phyloP scores from a whole-genome alignment of 108 stramenopile genomes.

The Cyclotella distinguenda region DNA sequence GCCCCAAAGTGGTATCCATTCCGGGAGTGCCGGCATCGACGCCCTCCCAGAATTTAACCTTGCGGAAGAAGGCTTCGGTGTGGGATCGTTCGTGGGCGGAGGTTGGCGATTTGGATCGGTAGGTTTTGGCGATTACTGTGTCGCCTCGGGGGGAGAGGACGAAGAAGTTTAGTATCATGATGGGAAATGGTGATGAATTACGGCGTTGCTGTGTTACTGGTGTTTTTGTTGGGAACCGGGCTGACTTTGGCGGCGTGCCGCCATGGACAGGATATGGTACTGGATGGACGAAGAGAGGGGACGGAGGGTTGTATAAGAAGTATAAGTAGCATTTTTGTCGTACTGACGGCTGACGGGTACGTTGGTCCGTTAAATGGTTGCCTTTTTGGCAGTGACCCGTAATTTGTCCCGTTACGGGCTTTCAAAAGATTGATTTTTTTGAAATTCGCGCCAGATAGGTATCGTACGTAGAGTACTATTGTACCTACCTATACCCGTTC shows the following conservation, averaged over 20 bases:
- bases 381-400: no score
- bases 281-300: no score
- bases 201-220: background rate
- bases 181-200: background rate
- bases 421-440: no score
- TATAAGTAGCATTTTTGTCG: no score
- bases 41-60: slow-evolving; percentile 96
- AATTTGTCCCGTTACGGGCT: no score
- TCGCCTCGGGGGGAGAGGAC: slow-evolving; percentile 98
- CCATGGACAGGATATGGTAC: no score
- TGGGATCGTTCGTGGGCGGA: slow-evolving; percentile 84
- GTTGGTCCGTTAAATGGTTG: no score
- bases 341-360: no score
- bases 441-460: no score
- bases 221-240: background rate
- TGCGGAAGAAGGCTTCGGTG: slow-evolving; percentile 95
- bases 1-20: slow-evolving; percentile 37
- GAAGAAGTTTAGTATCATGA: slow-evolving; percentile 94
- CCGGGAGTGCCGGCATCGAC: slow-evolving; percentile 43
- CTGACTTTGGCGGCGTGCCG: background rate
- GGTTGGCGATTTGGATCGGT: slow-evolving; percentile 72
- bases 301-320: no score
- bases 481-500: no score
- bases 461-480: no score
- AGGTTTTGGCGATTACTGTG: slow-evolving; percentile 96